phyloP scores from a whole-genome alignment of 305 asterid species.

The Fraxinus velutina region DNA sequence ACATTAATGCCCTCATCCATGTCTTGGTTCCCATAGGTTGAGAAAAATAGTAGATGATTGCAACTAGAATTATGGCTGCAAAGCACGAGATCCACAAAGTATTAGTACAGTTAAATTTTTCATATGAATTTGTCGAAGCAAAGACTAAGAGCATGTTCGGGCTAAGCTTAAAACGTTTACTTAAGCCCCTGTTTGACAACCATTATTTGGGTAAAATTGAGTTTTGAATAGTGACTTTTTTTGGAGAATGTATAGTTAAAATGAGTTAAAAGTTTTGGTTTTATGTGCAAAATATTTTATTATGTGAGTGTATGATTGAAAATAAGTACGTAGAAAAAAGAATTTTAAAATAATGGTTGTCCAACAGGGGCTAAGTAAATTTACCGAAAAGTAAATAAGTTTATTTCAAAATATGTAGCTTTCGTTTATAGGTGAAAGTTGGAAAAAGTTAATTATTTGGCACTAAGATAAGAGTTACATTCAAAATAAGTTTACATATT shows the following conservation, averaged over 20 bases:
- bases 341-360: background rate
- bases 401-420: background rate
- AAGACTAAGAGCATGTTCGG: background rate
- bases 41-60: constrained; percentile 80
- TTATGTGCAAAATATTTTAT: background rate
- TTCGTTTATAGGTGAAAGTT: background rate
- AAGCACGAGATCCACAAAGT: constrained; percentile 6
- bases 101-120: constrained; percentile 4
- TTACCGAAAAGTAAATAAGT: background rate
- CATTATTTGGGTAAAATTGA: background rate
- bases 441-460: background rate
- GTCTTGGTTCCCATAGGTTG: constrained; percentile 70
- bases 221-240: background rate
- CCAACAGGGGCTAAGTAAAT: background rate
- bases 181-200: background rate
- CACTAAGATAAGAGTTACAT: background rate
- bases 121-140: background rate
- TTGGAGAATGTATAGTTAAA: background rate
- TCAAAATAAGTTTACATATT: background rate
- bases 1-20: constrained; percentile 76
- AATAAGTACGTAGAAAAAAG: background rate
- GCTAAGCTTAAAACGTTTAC: background rate
- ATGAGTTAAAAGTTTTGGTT: background rate
- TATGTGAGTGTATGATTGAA: background rate
- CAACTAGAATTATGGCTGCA: constrained; percentile 83